Conservation (phyloP, 192 early-diverging fungal species). For the Coemansia sp. region DNA sequence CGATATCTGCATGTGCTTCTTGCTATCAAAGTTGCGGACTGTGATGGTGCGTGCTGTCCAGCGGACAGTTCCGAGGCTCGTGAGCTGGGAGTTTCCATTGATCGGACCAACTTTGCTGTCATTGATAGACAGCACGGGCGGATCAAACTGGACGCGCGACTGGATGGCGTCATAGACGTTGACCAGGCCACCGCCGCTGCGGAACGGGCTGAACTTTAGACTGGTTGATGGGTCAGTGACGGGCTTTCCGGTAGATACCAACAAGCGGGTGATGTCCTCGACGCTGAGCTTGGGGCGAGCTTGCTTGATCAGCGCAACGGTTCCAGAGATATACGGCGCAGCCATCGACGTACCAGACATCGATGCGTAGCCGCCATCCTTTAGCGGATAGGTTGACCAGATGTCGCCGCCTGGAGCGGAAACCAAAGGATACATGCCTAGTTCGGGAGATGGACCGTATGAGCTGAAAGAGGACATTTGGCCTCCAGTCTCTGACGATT, state of each 20-base stretch:
- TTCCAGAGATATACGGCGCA: conserved; percentile 68
- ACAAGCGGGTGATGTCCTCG: conserved; percentile 23
- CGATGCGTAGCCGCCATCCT: conserved; percentile 39
- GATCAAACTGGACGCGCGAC: conserved; percentile 54
- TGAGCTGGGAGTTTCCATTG: conserved; percentile 5
- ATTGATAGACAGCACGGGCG: conserved; percentile 58
- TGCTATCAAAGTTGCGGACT: conserved; percentile 26
- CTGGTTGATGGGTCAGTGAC: conserved; percentile 38
- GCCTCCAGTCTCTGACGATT: conserved; percentile 46
- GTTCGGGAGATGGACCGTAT: conserved; percentile 62
- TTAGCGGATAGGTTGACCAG: conserved; percentile 59
- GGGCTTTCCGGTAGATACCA: conserved; percentile 57
- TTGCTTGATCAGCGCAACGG: conserved; percentile 64
- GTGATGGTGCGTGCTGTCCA: conserved; percentile 27
- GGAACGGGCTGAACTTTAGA: conserved; percentile 44
- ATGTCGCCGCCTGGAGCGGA: conserved; percentile 69
- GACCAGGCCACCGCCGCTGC: conserved; percentile 69
- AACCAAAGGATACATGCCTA: conserved; percentile 60
- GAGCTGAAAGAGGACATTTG: conserved; percentile 61
- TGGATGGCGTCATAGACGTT: conserved; percentile 63
- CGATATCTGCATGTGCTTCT: conserved; percentile 11
- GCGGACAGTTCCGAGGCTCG: conserved; percentile 10
- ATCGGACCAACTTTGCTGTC: conserved; percentile 18
- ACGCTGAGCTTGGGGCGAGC: conserved; percentile 32
- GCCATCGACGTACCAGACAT: conserved; percentile 84